Evolutionary conservation across 208 protist genomes (phyloP).

Genomic region (Crithidia expoeki): DNA sequence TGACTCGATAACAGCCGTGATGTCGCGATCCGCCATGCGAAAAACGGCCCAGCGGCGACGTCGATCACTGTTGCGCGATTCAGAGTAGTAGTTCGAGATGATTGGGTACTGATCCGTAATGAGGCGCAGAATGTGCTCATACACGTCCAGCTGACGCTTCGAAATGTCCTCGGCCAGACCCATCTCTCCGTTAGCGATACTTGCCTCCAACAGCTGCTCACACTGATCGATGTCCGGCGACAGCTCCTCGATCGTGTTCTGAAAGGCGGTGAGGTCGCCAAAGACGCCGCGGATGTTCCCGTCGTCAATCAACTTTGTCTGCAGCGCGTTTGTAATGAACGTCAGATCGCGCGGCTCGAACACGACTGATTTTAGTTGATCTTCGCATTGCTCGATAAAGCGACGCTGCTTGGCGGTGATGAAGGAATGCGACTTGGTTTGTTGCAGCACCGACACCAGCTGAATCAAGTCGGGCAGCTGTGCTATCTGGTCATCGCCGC

Average conservation of each 20-base stretch:
- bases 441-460: slow-evolving; percentile 74
- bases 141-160: slow-evolving; percentile 82
- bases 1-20: slow-evolving; percentile 86
- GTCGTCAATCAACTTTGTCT: slow-evolving; percentile 85
- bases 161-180: slow-evolving; percentile 89
- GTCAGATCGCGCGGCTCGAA: slow-evolving; percentile 81
- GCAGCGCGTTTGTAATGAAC: slow-evolving; percentile 85
- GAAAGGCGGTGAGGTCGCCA: slow-evolving; percentile 74
- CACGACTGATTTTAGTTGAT: slow-evolving; percentile 68
- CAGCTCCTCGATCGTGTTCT: slow-evolving; percentile 88
- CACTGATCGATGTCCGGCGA: slow-evolving; percentile 85
- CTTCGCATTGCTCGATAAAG: slow-evolving; percentile 86
- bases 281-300: slow-evolving; percentile 80
- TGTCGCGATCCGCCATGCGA: slow-evolving; percentile 89
- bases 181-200: slow-evolving; percentile 90
- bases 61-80: slow-evolving; percentile 75
- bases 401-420: slow-evolving; percentile 81
- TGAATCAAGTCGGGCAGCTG: slow-evolving; percentile 79
- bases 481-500: slow-evolving; percentile 39
- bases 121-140: slow-evolving; percentile 84
- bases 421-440: slow-evolving; percentile 79
- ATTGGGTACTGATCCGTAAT: slow-evolving; percentile 91
- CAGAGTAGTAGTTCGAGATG: slow-evolving; percentile 81
- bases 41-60: slow-evolving; percentile 92
- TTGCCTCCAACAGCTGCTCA: slow-evolving; percentile 89